Conservation (phyloP, 805 yeast genomes). For the Kluyveromyces lactis region DNA sequence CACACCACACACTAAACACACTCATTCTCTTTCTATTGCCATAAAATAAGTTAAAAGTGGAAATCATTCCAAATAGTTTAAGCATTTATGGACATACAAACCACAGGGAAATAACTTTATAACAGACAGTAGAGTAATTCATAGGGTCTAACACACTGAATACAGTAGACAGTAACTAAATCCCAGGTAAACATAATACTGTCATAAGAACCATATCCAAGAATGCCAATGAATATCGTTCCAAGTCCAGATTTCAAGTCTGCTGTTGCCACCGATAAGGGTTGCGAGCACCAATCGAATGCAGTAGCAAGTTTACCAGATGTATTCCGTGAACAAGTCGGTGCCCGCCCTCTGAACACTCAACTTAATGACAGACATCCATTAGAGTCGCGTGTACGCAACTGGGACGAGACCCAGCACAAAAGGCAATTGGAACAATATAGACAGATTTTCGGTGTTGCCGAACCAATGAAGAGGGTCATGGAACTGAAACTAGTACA, state of each 20-base stretch:
- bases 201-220: no score
- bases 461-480: conserved; percentile 83
- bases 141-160: no score
- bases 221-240: conserved; percentile 35
- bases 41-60: no score
- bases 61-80: no score
- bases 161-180: no score
- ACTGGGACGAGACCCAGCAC: conserved; percentile 76
- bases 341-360: conserved; percentile 45
- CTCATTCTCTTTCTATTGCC: no score
- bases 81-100: no score
- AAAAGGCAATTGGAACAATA: conserved; percentile 66
- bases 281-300: conserved; percentile 44
- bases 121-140: no score
- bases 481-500: conserved; percentile 80
- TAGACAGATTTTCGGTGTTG: conserved; percentile 81
- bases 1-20: no score
- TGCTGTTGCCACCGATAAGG: conserved; percentile 42
- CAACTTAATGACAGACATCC: conserved; percentile 78
- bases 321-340: conserved; percentile 54
- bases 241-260: conserved; percentile 43
- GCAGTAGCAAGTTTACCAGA: conserved; percentile 69
- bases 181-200: no score
- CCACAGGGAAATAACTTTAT: no score
- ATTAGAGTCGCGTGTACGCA: conserved; percentile 59